Base-by-base conservation (phyloP, 306 rosid genomes). In the Lablab purpureus region DNA sequence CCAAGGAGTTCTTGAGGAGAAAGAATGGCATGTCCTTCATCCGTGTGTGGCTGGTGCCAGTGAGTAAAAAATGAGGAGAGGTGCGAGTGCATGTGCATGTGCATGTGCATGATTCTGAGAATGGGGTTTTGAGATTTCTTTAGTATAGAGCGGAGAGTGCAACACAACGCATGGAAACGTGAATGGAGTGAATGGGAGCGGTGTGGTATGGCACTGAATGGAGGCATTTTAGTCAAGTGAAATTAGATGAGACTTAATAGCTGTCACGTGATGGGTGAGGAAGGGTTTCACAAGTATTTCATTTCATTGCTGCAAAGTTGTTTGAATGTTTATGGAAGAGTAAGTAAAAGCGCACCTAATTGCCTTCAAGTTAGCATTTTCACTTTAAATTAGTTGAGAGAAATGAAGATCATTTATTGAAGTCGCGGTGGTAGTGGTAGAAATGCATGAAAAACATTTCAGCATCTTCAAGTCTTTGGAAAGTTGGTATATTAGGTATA, bases 181-280 rank as follows among this genome's bases (percentile, higher is more conserved):
- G 97, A 89, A 84, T 14, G 58, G 84, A 82, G 73, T 91, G 87
- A 89, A 87, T 87, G 82, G 67, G 88, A 84, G 97, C 92, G 97
- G 92, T 84, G 91, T 64, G 94, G 92, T 82, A 90, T 58, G 82
- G 51, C 40, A 64, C 68, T 75, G 47, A 19, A 70, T 80, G 83
- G 36, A 51, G 75, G 75, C 78, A 82, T 75, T 65, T 75, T 71
- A 25, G 82, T 66, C 37, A 80, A 66, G 86, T 58, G 36, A 40
- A 74, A 77, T 80, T 83, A 83, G 85, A 77, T 87, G 87, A 72
- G 77, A n/a, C 74, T 85, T 88, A 83, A 83, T 83, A 65, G 76
- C 83, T 41, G 14, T 88, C 89, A 88, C 91, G 77, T 83, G 87
- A 80, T 76, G 45, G 75, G 40, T 59, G 11, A 45, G 71, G 27